phyloP scores from a whole-genome alignment of 768 basidiomycete species.

The Cystofilobasidium capitatum region DNA sequence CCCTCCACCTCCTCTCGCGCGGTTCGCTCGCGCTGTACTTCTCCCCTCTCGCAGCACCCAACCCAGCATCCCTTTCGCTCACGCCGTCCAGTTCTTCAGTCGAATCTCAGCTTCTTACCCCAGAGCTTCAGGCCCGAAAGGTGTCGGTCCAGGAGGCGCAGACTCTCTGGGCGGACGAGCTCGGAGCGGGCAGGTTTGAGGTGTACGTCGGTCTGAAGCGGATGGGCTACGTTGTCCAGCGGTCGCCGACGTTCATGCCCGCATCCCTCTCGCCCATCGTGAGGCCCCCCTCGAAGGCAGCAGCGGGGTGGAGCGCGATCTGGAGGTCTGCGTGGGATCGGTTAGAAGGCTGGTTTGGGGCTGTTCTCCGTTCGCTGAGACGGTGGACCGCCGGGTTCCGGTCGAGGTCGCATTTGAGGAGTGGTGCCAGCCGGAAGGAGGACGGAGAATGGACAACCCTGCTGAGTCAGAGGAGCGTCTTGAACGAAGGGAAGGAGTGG shows the following conservation, averaged over 20 bases:
- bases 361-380: not conserved
- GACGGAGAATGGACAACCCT: conserved; percentile 10
- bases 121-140: conserved; percentile 26
- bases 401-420: too few relatives aligned
- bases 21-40: conserved; percentile 69
- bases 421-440: too few relatives aligned
- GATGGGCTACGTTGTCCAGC: conserved; percentile 76
- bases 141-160: conserved; percentile 28
- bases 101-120: conserved; percentile 28
- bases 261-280: not conserved
- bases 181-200: conserved; percentile 50
- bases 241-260: conserved; percentile 39
- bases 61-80: not conserved
- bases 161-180: conserved; percentile 34
- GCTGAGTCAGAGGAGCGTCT: not conserved
- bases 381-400: not conserved
- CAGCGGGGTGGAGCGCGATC: not conserved
- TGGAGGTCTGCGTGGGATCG: not conserved
- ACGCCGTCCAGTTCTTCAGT: not conserved
- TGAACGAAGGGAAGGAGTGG: not conserved
- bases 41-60: not conserved
- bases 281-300: not conserved
- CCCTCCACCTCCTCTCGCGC: conserved; percentile 83
- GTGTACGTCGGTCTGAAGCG: conserved; percentile 87
- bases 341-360: not conserved